These are phyloP conservation scores for Taphrina populina DNA, from an alignment of 1,139 yeast species.

Conservation along the genomic window DNA sequence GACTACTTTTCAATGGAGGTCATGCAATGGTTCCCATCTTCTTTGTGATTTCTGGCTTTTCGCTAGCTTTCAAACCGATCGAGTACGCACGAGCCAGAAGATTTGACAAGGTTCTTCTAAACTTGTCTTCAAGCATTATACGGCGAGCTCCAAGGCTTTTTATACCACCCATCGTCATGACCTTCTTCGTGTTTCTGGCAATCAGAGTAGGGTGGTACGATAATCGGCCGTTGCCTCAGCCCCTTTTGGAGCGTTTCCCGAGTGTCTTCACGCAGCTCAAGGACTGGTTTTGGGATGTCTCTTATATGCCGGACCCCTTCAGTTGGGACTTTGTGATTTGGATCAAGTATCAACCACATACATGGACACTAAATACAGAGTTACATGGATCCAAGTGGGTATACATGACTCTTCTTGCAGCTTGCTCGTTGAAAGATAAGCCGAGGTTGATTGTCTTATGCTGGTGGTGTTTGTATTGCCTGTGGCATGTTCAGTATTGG, in stretches of 20 bases:
- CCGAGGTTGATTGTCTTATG: conserved; percentile 18
- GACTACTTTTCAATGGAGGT: conserved; percentile 24
- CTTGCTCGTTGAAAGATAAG: conserved; percentile 9
- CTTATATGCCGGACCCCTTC: conserved; percentile 20
- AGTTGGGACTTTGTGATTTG: conserved; percentile 28
- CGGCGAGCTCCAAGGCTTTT: conserved; percentile 18
- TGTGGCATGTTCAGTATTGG: conserved; percentile 27
- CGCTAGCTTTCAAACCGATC: conserved; percentile 23
- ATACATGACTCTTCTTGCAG: conserved; percentile 15
- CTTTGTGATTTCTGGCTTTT: conserved; percentile 29
- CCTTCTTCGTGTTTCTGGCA: conserved; percentile 18
- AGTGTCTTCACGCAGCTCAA: conserved; percentile 3
- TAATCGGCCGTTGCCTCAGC: conserved; percentile 19
- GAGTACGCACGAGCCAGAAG: conserved; percentile 13
- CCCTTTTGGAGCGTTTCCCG: conserved; percentile 5
- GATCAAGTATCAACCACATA: conserved; percentile 27
- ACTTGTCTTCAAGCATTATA: conserved; percentile 16
- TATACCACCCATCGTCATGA: conserved; percentile 22
- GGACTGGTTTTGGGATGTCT: conserved; percentile 14
- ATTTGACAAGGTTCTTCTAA: conserved; percentile 15
- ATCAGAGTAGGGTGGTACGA: conserved; percentile 15
- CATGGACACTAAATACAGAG: conserved; percentile 30
- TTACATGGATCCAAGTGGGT: conserved; percentile 27
- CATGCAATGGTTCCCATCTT: conserved; percentile 27
- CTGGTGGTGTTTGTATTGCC: conserved; percentile 28